Conservation (phyloP, 2,329 filamentous ascomycete genomes). For the Lasiodiplodia hormozganensis region DNA sequence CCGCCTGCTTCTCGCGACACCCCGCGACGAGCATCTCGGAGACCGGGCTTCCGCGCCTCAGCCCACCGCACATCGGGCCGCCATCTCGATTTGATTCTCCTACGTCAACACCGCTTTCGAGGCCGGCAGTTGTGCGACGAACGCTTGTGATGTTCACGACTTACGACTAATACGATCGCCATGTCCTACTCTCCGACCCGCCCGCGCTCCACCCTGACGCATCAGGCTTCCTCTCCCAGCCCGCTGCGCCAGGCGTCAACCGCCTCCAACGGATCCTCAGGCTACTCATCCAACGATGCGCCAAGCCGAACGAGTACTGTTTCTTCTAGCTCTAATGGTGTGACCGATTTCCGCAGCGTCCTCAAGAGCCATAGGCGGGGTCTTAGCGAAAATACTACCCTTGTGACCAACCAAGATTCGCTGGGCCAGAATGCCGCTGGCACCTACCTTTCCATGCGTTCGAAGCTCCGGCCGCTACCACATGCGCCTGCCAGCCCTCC, state of each 20-base stretch:
- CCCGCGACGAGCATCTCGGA: neutral
- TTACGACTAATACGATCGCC: conserved; percentile 30
- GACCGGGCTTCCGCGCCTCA: neutral
- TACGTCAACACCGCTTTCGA: conserved; percentile 15
- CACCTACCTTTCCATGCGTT: conserved; percentile 68
- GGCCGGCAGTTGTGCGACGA: conserved; percentile 19
- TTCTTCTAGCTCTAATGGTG: conserved; percentile 76
- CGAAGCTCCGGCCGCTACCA: conserved; percentile 62
- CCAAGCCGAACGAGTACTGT: conserved; percentile 71
- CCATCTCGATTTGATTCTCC: neutral
- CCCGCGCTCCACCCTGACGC: conserved; percentile 44
- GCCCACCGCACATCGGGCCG: conserved; percentile 1
- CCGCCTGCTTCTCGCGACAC: neutral
- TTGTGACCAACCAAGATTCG: conserved; percentile 51
- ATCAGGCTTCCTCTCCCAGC: conserved; percentile 51
- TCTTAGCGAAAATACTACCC: conserved; percentile 71
- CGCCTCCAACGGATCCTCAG: conserved; percentile 72
- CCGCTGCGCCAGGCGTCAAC: conserved; percentile 70
- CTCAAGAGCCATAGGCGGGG: conserved; percentile 71
- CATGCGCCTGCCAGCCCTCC: conserved; percentile 39
- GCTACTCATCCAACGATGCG: conserved; percentile 37
- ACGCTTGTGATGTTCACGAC: conserved; percentile 29
- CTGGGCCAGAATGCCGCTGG: conserved; percentile 60
- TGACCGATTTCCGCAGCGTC: conserved; percentile 60
- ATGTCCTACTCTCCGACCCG: conserved; percentile 48